phyloP scores from a whole-genome alignment of 164 flowering plant species.

The Malania oleifera region DNA sequence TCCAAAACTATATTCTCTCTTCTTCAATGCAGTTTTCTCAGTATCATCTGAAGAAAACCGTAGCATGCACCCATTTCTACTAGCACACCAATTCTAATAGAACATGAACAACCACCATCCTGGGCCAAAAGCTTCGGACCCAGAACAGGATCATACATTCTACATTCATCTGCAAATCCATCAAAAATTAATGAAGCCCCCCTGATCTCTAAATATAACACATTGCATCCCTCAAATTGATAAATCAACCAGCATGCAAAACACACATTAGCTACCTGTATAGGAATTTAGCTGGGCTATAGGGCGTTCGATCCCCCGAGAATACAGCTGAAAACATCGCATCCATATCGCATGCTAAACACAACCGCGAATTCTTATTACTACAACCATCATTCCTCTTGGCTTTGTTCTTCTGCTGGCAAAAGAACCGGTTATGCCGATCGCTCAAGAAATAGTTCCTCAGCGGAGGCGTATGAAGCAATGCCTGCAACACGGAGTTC shows the following conservation, averaged over 20 bases:
- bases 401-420: slow-evolving; percentile 38
- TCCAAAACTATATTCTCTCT: no score
- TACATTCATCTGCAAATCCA: no score
- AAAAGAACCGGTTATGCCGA: slow-evolving; percentile 58
- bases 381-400: slow-evolving; percentile 5
- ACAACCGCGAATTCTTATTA: slow-evolving; percentile 22
- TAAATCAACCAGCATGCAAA: not conserved
- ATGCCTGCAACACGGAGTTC: slow-evolving; percentile 91
- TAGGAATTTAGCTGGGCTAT: slow-evolving; percentile 79
- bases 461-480: slow-evolving; percentile 85
- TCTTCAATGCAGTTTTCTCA: no score
- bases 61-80: no score
- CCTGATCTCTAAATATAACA: not conserved
- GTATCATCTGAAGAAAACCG: no score
- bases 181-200: no score
- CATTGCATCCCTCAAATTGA: no score
- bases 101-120: no score
- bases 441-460: slow-evolving; percentile 84
- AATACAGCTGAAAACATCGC: slow-evolving; percentile 70
- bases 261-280: slow-evolving; percentile 47
- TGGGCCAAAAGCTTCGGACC: no score
- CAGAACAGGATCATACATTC: no score
- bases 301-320: slow-evolving; percentile 69
- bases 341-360: slow-evolving; percentile 84
- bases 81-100: no score